Evolutionary conservation across 495 filamentous ascomycete species (phyloP), one percentile per base, ranked within the genome.

Genomic region (Aspergillus mulundensis): DNA sequence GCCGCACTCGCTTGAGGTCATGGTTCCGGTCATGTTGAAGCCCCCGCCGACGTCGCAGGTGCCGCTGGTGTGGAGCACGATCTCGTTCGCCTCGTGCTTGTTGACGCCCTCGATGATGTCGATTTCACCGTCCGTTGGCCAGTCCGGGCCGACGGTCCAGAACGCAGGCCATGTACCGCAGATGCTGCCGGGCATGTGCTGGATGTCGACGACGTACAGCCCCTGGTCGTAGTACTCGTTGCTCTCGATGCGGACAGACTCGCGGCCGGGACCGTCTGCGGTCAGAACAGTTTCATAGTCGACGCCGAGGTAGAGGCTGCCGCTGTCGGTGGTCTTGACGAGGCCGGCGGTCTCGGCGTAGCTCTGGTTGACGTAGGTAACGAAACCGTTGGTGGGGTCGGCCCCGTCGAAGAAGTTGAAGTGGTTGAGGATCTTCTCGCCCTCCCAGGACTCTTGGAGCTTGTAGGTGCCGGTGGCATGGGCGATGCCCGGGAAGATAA

Each of bases 101-200:
- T 94, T 90, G 56, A 95, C 87, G 39, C 89, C 89, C 66, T 97
- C 91, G 66, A 96, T 86, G 61, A 96, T 91, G 76, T 96, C 91
- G 58, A 95, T 91, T 70, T 97, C 92, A 19, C 92, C 92, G 34
- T 81, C 77, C 11, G 70, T 66, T 0, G 91, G 92, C 92, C 92
- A 97, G 45, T 84, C 75, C 6, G 80, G 77, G 16, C 90, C 88
- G 12, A 85, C 73, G 2, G 83, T 87, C 89, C 90, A 95, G 56
- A 80, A 81, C n/a, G 87, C 82, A 18, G 87, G 87, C 87, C 87
- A 90, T 24, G 77, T 79, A 49, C 89, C 89, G 63, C 89, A 94
- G 36, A 67, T 70, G 14, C 77, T 74, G 8, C 78, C 81, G 0
- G 90, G 90, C 84, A 91, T 91, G 68, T 93, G 89, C 1, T 77